These are phyloP conservation scores for Sclerotiophoma versabilis DNA, from an alignment of 2,329 filamentous ascomycete species.

Conservation along the genomic window DNA sequence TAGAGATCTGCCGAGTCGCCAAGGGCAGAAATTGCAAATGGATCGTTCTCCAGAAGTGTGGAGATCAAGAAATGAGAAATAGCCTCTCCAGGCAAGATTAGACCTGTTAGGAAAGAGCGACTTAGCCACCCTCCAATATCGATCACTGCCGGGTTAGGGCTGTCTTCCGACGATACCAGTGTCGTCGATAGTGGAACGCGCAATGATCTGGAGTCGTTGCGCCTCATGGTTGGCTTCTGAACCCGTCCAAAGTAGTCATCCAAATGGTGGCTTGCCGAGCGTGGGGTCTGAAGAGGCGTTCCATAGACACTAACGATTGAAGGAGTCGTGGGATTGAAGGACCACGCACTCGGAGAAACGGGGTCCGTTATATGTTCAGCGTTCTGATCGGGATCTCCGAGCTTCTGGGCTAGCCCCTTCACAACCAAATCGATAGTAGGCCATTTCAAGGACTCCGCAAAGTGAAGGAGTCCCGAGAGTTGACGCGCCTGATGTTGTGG, in stretches of 20 bases:
- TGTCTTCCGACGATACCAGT: slow-evolving; percentile 18
- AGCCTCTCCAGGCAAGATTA: slow-evolving; percentile 62
- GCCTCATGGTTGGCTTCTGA: slow-evolving; percentile 30
- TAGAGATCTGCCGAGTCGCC: slow-evolving; percentile 61
- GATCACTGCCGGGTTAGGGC: slow-evolving; percentile 20
- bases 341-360: slow-evolving; percentile 29
- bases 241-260: slow-evolving; percentile 48
- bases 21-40: slow-evolving; percentile 55
- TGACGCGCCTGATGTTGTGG: slow-evolving; percentile 51
- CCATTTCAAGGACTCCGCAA: slow-evolving; percentile 60
- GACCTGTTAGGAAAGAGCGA: slow-evolving; percentile 61
- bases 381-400: slow-evolving; percentile 33
- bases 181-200: slow-evolving; percentile 41
- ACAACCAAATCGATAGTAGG: slow-evolving; percentile 53
- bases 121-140: slow-evolving; percentile 62
- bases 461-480: slow-evolving; percentile 58
- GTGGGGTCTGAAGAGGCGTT: slow-evolving; percentile 49
- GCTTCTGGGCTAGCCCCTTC: slow-evolving; percentile 46
- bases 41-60: slow-evolving; percentile 63
- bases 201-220: slow-evolving; percentile 40
- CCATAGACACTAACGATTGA: slow-evolving; percentile 47
- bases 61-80: slow-evolving; percentile 64
- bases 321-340: slow-evolving; percentile 35
- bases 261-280: slow-evolving; percentile 30
- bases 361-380: slow-evolving; percentile 23